Conservation (phyloP, 768 basidiomycete genomes). For the Russula earlei region DNA sequence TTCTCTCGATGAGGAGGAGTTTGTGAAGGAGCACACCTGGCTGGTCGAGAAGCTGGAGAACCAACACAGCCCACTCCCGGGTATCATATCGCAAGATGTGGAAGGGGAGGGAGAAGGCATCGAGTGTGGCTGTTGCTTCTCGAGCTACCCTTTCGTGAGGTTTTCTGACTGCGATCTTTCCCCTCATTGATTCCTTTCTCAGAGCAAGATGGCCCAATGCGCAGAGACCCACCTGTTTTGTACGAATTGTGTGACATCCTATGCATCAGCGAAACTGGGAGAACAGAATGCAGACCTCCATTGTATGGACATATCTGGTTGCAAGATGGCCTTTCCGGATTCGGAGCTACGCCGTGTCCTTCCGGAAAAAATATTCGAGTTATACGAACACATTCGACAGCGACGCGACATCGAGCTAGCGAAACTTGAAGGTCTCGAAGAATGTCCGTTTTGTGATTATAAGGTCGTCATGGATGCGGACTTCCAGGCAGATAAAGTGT, state of each 20-base stretch:
- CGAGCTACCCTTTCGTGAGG: conserved; percentile 60
- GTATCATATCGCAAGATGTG: conserved; percentile 25
- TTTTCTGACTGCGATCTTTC: not conserved
- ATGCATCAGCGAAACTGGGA: conserved; percentile 60
- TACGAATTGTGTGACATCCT: conserved; percentile 53
- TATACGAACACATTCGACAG: conserved; percentile 70
- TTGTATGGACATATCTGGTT: conserved; percentile 80
- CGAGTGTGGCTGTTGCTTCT: conserved; percentile 86
- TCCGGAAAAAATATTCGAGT: conserved; percentile 49
- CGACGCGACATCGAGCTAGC: conserved; percentile 74
- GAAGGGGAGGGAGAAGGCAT: conserved; percentile 48
- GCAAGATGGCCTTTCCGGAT: conserved; percentile 55
- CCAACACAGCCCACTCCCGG: not conserved
- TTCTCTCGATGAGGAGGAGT: conserved; percentile 26
- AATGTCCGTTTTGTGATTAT: conserved; percentile 88
- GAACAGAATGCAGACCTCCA: conserved; percentile 49
- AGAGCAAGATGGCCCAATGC: conserved; percentile 85
- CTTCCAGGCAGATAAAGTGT: conserved; percentile 28
- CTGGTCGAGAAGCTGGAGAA: conserved; percentile 29
- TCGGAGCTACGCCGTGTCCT: conserved; percentile 64
- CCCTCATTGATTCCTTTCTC: conserved; percentile 2
- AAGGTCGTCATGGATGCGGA: conserved; percentile 50
- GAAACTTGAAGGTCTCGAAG: conserved; percentile 69
- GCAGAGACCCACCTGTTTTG: conserved; percentile 88
- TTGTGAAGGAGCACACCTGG: conserved; percentile 27